Evolutionary conservation across 805 yeast species (phyloP), one percentile per base, ranked within the genome.

Genomic region (Ogataea paraovalis): DNA sequence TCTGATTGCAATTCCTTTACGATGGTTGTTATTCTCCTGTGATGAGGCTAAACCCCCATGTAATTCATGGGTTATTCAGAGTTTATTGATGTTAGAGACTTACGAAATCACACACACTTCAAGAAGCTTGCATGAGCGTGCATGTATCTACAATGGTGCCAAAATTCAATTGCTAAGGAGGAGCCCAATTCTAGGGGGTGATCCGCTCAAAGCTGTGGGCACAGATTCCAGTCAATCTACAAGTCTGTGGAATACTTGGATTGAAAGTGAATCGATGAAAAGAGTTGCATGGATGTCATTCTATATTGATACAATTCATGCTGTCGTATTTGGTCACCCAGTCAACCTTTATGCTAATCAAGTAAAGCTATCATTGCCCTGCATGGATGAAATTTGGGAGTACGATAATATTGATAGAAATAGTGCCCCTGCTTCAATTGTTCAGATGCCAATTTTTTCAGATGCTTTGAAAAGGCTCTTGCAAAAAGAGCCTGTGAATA

Each of bases 261-360:
- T 86, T 18, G 87, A 85, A 43, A 78, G 79, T 43, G 96, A 87
- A 60, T 75, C 82, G 41, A 72, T 85, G 73, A 87, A 87, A 59
- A 67, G 96, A 46, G 75, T 82, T 1, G 86, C 91, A 0, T 76
- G 83, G 52, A 77, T 85, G 78, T 87, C 91, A 1, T 87, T 87
- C 57, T 83, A 82, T 58, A 66, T 84, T 45, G 96, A 87, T 62
- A 79, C 83, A 0, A 72, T 82, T 2, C 90, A 87, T 67, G 84
- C 87, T 25, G 77, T 83, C 12, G 76, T 85, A 34, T 87, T 82
- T 61, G 83, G 91, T 2, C 92, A 87, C 61, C 74, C 83, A 39
- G 65, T 76, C 37, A 64, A 76, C 43, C 67, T 77, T 28, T 70
- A 56, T 49, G 66, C 78, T 13, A 80, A 78, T 51, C 85, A 81